Conservation (phyloP, 2,329 filamentous ascomycete genomes). For the Trichophyton verrucosum region DNA sequence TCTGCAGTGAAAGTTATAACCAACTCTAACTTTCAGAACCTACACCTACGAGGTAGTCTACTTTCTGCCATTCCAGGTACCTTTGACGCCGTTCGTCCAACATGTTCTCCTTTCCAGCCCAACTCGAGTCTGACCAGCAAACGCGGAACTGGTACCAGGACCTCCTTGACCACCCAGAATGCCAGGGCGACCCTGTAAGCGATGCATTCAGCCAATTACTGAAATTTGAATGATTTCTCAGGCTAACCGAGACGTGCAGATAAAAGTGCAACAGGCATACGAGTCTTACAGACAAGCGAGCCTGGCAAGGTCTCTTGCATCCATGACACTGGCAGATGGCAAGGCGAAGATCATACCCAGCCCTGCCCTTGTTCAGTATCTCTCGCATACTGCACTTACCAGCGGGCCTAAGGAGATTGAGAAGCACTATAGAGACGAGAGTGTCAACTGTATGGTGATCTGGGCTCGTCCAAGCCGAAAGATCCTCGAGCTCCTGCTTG, state of each 20-base stretch:
- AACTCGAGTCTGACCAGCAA: slow-evolving; percentile 5
- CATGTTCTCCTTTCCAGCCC: slow-evolving; percentile 10
- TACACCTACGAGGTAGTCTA: no score
- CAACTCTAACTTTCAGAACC: no score
- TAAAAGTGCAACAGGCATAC: slow-evolving; percentile 8
- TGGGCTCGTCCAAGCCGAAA: slow-evolving; percentile 8
- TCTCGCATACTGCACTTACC: not conserved
- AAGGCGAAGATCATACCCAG: slow-evolving; percentile 7
- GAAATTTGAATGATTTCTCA: not conserved
- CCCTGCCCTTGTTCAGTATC: slow-evolving; percentile 5
- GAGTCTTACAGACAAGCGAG: slow-evolving; percentile 5
- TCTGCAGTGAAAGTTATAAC: no score
- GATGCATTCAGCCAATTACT: not conserved
- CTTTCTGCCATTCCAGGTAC: not conserved
- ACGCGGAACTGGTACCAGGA: slow-evolving; percentile 8
- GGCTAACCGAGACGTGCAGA: slow-evolving; percentile 1
- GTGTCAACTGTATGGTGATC: slow-evolving; percentile 8
- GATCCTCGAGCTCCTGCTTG: slow-evolving; percentile 1
- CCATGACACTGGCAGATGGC: not conserved
- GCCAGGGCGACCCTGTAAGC: slow-evolving; percentile 5
- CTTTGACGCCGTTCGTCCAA: not conserved
- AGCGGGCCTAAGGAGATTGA: not conserved
- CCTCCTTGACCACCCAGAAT: slow-evolving; percentile 10
- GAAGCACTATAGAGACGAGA: slow-evolving; percentile 1
- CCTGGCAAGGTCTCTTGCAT: slow-evolving; percentile 2